Conservation (phyloP, 2,329 filamentous ascomycete species). For the Fusarium robinianum region DNA sequence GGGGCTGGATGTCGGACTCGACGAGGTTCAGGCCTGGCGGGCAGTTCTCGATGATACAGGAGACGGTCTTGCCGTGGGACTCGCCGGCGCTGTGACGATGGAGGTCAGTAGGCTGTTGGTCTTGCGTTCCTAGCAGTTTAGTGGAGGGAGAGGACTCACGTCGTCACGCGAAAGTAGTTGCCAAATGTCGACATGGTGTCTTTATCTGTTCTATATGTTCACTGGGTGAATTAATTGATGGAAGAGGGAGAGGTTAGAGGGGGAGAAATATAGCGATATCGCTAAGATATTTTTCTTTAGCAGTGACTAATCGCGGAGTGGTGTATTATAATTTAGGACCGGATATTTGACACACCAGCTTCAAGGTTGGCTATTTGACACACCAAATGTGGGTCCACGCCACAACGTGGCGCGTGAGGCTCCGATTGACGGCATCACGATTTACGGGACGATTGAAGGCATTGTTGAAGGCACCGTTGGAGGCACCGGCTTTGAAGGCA, state of each 20-base stretch:
- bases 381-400: too few species aligned
- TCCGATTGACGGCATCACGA: too few species aligned
- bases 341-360: too few species aligned
- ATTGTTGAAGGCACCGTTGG: too few species aligned
- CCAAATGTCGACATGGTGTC: conserved; percentile 81
- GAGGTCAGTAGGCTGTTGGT: conserved; percentile 7
- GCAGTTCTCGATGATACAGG: conserved; percentile 91
- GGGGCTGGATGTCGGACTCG: conserved; percentile 88
- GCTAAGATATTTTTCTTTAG: conserved; percentile 18
- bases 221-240: conserved; percentile 8
- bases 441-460: too few species aligned
- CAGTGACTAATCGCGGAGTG: neutral
- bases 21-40: conserved; percentile 86
- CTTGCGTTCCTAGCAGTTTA: conserved; percentile 13
- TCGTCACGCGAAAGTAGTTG: conserved; percentile 59
- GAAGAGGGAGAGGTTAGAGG: conserved; percentile 5
- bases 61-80: conserved; percentile 90
- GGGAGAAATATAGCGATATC: conserved; percentile 11
- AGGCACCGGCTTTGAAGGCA: too few species aligned
- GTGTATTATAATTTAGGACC: too few species aligned
- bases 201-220: conserved; percentile 19
- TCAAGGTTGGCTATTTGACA: too few species aligned
- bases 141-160: conserved; percentile 55
- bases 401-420: too few species aligned
- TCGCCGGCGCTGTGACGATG: conserved; percentile 48